Percentiles rank a stretch among this genome's conserved stretches.
phyloP scores from a whole-genome alignment of 139 green algal genomes.

The Closterium sp. region DNA sequence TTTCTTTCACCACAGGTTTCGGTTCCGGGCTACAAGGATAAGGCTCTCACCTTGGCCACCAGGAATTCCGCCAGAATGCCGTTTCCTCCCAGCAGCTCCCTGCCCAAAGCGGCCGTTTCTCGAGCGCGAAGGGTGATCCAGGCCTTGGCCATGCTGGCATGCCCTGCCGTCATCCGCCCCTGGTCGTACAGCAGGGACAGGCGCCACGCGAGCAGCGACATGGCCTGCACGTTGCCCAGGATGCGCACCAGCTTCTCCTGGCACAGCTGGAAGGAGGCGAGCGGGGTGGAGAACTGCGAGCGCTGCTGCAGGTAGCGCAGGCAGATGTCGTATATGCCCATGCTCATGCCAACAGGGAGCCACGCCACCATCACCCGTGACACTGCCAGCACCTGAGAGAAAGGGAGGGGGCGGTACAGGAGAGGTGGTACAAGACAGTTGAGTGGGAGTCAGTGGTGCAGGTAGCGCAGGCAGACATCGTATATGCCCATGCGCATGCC shows the following conservation, averaged over 20 bases:
- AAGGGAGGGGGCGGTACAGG: no score
- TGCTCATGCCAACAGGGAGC: conserved; percentile 86
- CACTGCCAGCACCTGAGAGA: conserved; percentile 69
- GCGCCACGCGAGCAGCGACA: conserved; percentile 77
- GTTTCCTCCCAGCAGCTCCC: conserved; percentile 91
- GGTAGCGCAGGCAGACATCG: conserved; percentile 82
- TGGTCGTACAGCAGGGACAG: conserved; percentile 80
- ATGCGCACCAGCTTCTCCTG: conserved; percentile 87
- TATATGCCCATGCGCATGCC: conserved; percentile 86
- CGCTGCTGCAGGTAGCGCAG: conserved; percentile 77
- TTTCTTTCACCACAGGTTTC: no score
- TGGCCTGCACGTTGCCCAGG: conserved; percentile 71
- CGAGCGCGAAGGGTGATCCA: conserved; percentile 77
- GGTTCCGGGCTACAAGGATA: no score
- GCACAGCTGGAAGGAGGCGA: conserved; percentile 80
- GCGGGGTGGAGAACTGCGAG: conserved; percentile 79
- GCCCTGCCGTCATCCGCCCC: conserved; percentile 79
- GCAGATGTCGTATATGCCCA: conserved; percentile 89
- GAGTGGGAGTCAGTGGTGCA: conserved; percentile 55
- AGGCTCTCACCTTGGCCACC: conserved; percentile 70
- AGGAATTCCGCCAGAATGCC: conserved; percentile 86
- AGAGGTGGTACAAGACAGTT: background rate
- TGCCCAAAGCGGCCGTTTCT: conserved; percentile 75
- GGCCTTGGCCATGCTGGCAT: conserved; percentile 83
- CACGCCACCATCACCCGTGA: conserved; percentile 91